A percentile compares a stretch with the other conserved stretches of the same genome.
Conservation (phyloP, 2,329 filamentous ascomycete genomes). For the Volutella citrinella region DNA sequence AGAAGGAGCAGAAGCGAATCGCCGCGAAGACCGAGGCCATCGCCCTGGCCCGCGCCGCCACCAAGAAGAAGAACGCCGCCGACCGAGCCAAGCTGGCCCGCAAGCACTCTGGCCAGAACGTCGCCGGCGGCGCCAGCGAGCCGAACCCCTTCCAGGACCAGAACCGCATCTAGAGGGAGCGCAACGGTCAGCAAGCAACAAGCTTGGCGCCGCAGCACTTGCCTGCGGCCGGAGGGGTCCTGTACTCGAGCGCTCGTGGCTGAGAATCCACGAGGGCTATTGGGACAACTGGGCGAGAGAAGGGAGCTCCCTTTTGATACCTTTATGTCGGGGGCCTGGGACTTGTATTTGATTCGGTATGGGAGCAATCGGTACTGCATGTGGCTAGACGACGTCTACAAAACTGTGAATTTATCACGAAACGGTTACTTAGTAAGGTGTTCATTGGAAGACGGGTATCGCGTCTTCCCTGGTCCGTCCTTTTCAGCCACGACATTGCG, state of each 20-base stretch:
- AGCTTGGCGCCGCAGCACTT: too few species aligned
- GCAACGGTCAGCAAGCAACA: too few species aligned
- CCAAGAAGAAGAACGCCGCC: constrained; percentile 39
- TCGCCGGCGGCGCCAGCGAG: constrained; percentile 13
- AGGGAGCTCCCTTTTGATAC: too few species aligned
- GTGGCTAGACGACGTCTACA: constrained; percentile 8
- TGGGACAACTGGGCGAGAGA: too few species aligned
- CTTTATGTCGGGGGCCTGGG: constrained; percentile 11
- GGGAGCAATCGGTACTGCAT: constrained; percentile 11
- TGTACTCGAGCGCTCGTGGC: too few species aligned
- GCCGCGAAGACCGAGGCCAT: constrained; percentile 47
- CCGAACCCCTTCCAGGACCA: constrained; percentile 40
- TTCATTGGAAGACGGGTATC: too few species aligned
- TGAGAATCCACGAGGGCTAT: too few species aligned
- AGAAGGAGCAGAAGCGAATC: constrained; percentile 40
- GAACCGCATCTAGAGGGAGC: constrained; percentile 26
- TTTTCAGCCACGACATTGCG: too few species aligned
- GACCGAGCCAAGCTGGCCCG: constrained; percentile 37
- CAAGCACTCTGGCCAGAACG: constrained; percentile 24
- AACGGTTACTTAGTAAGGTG: too few species aligned
- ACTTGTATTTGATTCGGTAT: constrained; percentile 23
- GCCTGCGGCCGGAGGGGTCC: too few species aligned
- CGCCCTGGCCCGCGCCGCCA: constrained; percentile 47
- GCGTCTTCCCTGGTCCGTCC: too few species aligned
- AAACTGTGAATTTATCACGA: constrained; percentile 5